Evolutionary conservation across 805 yeast genomes (phyloP), one percentile per base, ranked within the genome.

Genomic region (Spathaspora passalidarum): DNA sequence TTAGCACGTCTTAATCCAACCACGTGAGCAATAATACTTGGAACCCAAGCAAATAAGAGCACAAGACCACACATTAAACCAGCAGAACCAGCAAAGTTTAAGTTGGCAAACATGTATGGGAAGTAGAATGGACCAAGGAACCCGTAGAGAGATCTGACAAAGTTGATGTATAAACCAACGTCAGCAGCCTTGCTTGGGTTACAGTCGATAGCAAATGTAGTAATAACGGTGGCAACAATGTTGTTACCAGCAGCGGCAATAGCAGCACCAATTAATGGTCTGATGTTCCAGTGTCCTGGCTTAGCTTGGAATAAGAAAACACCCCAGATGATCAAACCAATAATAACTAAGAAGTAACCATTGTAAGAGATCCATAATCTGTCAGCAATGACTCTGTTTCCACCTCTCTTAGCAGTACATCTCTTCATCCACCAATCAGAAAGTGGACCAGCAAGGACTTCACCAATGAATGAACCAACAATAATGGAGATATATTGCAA

Each of bases 111-210:
- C 63, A 60, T 59, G 17, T 41, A 32, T 6, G 62, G 62, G 47
- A 60, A 60, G 44, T 56, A 60, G 49, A 60, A 60, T 3, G 64
- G 64, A 7, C 63, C 64, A 17, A 56, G 39, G 38, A 60, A 60
- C 11, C 62, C 63, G 41, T 49, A 54, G 13, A 49, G 43, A 23
- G 57, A 61, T 38, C 64, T 48, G 29, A 51, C 42, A 29, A 58
- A 40, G 35, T 51, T 60, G 16, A 60, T 40, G 34, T 49, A 60
- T 22, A 56, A 45, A 8, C 61, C 58, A 14, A 51, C 42, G 22
- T 58, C 61, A 9, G 57, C 45, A 6, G 63, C 56, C 21, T 44
- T 32, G 2, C 22, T 13, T 34, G 55, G 56, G 19, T 47, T 45
- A 20, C 49, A 44, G 39, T 59, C 63, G 39, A 59, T 52, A 21